Evolutionary conservation across 805 yeast species (phyloP).

Genomic region (Cyberlindnera suaveolens): DNA sequence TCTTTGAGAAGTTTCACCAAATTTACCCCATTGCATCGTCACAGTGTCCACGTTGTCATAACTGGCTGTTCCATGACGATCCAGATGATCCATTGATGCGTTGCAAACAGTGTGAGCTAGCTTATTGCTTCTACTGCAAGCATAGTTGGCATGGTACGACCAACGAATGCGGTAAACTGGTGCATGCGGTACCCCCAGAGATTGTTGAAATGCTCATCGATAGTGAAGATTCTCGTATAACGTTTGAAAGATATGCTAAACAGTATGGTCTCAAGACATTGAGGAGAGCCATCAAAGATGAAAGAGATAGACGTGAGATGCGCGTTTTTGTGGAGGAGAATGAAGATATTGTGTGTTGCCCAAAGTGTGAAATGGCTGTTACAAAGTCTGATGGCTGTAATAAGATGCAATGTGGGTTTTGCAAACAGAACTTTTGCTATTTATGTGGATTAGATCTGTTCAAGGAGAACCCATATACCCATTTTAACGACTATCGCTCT

Average conservation of each 20-base stretch:
- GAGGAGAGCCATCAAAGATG: constrained; percentile 37
- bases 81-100: constrained; percentile 39
- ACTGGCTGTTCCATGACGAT: constrained; percentile 41
- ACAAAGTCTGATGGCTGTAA: constrained; percentile 60
- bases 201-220: constrained; percentile 20
- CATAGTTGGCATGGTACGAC: constrained; percentile 58
- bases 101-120: constrained; percentile 44
- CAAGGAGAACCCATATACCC: constrained; percentile 42
- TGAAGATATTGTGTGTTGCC: constrained; percentile 44
- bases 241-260: constrained; percentile 26
- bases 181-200: constrained; percentile 25
- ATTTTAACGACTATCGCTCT: constrained; percentile 37
- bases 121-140: constrained; percentile 50
- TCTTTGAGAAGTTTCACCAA: constrained; percentile 37
- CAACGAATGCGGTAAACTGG: constrained; percentile 36
- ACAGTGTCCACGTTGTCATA: constrained; percentile 47
- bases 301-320: constrained; percentile 40
- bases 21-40: constrained; percentile 43
- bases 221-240: constrained; percentile 25
- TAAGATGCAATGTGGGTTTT: constrained; percentile 50
- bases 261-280: constrained; percentile 42
- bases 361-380: constrained; percentile 42
- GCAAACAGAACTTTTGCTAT: constrained; percentile 46
- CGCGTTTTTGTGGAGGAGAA: constrained; percentile 36
- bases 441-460: constrained; percentile 40